Percentiles rank a stretch among this genome's conserved stretches.
phyloP scores from a whole-genome alignment of 192 early-diverging fungal species.

The Diversispora epigaea region DNA sequence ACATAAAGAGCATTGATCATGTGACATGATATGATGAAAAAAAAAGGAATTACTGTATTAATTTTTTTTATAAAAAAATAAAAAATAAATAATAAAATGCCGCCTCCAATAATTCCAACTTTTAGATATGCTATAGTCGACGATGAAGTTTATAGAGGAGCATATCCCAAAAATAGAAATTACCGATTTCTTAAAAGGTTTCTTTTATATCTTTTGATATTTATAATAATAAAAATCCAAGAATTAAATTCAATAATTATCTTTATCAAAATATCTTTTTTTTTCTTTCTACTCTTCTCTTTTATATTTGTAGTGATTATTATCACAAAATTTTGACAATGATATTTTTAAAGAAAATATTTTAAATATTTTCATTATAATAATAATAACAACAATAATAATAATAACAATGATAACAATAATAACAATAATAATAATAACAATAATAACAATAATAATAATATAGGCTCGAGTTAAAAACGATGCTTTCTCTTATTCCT shows the following conservation, averaged over 20 bases:
- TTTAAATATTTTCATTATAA: neutral
- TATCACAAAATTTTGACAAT: neutral
- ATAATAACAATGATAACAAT: neutral
- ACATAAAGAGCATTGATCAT: neutral
- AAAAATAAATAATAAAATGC: neutral
- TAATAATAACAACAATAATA: too few species aligned
- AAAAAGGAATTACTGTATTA: too few species aligned
- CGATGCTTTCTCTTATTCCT: conserved; percentile 86
- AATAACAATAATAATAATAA: too few species aligned
- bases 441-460: neutral
- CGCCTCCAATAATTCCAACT: conserved; percentile 65
- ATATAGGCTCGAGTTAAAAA: conserved; percentile 64
- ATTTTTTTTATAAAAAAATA: neutral
- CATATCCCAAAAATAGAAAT: conserved; percentile 86
- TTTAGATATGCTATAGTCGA: conserved; percentile 87
- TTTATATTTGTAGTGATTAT: too few species aligned
- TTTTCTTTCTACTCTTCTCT: too few species aligned
- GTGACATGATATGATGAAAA: neutral
- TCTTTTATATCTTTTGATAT: neutral
- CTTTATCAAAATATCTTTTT: too few species aligned
- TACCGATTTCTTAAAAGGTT: conserved; percentile 79
- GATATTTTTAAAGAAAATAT: neutral
- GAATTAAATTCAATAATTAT: neutral
- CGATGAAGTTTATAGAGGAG: conserved; percentile 80
- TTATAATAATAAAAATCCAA: neutral